phyloP scores from a whole-genome alignment of 2,329 filamentous ascomycete genomes.

The Hypoxylon sp. region DNA sequence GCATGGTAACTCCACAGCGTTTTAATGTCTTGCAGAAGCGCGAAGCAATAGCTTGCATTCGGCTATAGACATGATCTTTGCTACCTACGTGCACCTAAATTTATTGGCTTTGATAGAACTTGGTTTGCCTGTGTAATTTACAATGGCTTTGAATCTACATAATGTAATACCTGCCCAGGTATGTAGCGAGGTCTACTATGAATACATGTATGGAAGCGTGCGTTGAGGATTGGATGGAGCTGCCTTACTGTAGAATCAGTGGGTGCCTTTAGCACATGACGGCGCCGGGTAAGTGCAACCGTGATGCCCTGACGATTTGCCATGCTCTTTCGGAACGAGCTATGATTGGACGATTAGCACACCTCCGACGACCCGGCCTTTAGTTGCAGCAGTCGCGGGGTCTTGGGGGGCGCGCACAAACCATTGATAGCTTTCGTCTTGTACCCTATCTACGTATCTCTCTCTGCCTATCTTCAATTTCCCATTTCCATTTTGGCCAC shows the following conservation, averaged over 20 bases:
- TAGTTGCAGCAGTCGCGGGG: slow-evolving; percentile 37
- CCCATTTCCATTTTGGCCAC: slow-evolving; percentile 23
- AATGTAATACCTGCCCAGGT: not conserved
- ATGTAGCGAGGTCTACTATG: not conserved
- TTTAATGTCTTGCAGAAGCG: slow-evolving; percentile 30
- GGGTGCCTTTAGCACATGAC: not conserved
- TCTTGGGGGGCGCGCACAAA: slow-evolving; percentile 29
- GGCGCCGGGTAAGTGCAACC: not conserved
- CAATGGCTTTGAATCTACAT: not conserved
- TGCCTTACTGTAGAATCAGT: not conserved
- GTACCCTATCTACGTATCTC: slow-evolving; percentile 6
- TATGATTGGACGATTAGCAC: slow-evolving; percentile 38
- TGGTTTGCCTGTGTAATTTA: not conserved
- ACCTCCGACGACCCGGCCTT: slow-evolving; percentile 29
- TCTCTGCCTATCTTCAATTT: slow-evolving; percentile 25
- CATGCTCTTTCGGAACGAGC: slow-evolving; percentile 36
- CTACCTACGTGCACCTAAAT: not conserved
- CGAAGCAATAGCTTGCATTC: slow-evolving; percentile 9
- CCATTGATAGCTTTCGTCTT: slow-evolving; percentile 25
- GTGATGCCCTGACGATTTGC: slow-evolving; percentile 38
- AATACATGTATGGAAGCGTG: not conserved
- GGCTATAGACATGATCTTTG: not conserved
- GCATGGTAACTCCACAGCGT: slow-evolving; percentile 27
- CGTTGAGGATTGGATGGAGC: slow-evolving; percentile 2
- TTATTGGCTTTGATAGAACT: not conserved